Evolutionary conservation across 176 grass and related monocot genomes (phyloP).

Genomic region (Phoenix dactylifera): DNA sequence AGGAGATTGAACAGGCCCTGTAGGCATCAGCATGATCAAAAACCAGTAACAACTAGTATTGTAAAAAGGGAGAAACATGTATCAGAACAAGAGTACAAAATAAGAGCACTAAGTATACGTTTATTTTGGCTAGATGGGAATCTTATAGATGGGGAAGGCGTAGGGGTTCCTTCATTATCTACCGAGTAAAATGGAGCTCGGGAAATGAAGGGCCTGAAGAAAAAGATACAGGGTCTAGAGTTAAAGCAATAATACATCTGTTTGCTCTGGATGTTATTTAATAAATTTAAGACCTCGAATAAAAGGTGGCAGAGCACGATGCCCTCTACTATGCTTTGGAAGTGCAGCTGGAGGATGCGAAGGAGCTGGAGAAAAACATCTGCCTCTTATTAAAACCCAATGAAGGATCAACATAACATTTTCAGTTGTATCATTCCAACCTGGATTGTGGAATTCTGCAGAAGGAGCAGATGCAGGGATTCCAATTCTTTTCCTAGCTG

Average conservation of each 20-base stretch:
- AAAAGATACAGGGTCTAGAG: not conserved
- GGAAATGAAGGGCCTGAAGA: conserved; percentile 23
- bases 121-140: conserved; percentile 21
- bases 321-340: conserved; percentile 18
- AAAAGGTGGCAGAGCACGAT: conserved; percentile 18
- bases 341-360: conserved; percentile 26
- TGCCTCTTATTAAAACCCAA: conserved; percentile 13
- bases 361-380: conserved; percentile 30
- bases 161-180: conserved; percentile 17
- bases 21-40: conserved; percentile 25
- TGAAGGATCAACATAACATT: not conserved
- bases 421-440: conserved; percentile 28
- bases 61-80: conserved; percentile 7
- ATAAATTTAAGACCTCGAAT: conserved; percentile 16
- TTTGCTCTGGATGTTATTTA: conserved; percentile 1
- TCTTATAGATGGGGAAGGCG: conserved; percentile 8
- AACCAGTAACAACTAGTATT: not conserved
- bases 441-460: conserved; percentile 30
- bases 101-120: conserved; percentile 14
- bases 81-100: conserved; percentile 5
- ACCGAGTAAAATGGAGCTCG: conserved; percentile 21
- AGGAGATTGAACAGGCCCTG: conserved; percentile 42
- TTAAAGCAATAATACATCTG: not conserved
- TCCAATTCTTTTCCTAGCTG: conserved; percentile 28
- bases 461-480: conserved; percentile 41